Evolutionary conservation across 352 stramenopile species (phyloP).

Genomic region (Pythium folliculosum): DNA sequence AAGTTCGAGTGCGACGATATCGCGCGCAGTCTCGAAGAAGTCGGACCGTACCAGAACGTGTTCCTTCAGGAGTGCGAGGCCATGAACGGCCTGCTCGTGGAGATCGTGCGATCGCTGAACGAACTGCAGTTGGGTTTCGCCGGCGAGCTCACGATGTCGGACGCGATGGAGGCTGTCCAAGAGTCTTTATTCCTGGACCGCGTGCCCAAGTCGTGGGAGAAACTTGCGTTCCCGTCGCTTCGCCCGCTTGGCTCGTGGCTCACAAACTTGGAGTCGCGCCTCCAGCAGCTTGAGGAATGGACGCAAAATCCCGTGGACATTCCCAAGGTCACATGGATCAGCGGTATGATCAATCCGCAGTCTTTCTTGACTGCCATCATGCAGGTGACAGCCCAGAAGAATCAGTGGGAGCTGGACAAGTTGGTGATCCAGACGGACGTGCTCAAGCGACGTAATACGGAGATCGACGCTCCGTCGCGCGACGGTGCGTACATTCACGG

Average conservation of each 20-base stretch:
- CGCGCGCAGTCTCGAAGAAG: constrained; percentile 91
- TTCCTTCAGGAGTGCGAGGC: constrained; percentile 98
- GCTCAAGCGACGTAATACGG: constrained; percentile 91
- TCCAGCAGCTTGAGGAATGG: constrained; percentile 97
- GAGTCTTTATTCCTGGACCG: constrained; percentile 93
- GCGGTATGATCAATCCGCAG: constrained; percentile 94
- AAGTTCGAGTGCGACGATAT: constrained; percentile 98
- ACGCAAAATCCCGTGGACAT: constrained; percentile 96
- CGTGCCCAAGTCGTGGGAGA: constrained; percentile 94
- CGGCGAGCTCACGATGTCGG: constrained; percentile 97
- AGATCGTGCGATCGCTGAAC: constrained; percentile 96
- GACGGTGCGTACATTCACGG: constrained; percentile 97
- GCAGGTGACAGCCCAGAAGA: constrained; percentile 97
- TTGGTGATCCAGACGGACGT: constrained; percentile 97
- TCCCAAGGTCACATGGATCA: constrained; percentile 95
- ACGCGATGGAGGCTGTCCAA: constrained; percentile 96
- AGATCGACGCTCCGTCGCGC: constrained; percentile 87
- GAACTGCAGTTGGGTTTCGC: constrained; percentile 97
- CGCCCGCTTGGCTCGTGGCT: constrained; percentile 93
- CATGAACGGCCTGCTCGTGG: constrained; percentile 95
- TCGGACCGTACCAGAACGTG: constrained; percentile 95
- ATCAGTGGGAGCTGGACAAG: constrained; percentile 96
- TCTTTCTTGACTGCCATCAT: constrained; percentile 98
- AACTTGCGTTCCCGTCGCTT: constrained; percentile 93
- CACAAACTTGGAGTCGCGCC: constrained; percentile 90